phyloP scores from a whole-genome alignment of 1,284 basidiomycete genomes.

The Cryptococcus jaspeensis region DNA sequence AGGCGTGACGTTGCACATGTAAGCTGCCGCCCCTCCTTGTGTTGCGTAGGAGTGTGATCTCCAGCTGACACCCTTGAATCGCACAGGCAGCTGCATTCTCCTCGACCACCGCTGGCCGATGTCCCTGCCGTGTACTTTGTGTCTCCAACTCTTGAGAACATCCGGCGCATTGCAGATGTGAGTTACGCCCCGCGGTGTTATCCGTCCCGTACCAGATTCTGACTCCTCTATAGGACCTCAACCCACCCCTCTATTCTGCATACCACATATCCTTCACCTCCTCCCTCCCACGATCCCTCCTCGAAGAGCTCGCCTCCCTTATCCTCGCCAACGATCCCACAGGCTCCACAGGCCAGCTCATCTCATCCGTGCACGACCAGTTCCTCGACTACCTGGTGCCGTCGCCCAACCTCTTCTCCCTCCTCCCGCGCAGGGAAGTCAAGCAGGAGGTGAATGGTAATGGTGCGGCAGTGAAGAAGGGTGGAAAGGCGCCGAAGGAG shows the following conservation, averaged over 20 bases:
- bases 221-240: constrained; percentile 57
- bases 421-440: constrained; percentile 60
- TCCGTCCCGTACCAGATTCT: not conserved
- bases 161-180: constrained; percentile 85
- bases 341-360: constrained; percentile 71
- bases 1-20: constrained; percentile 97
- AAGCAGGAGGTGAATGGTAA: constrained; percentile 34
- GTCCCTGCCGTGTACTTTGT: constrained; percentile 98
- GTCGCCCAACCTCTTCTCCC: constrained; percentile 89
- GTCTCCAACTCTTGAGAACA: constrained; percentile 80
- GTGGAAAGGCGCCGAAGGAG: constrained; percentile 22
- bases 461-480: constrained; percentile 24
- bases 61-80: not conserved
- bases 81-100: constrained; percentile 80
- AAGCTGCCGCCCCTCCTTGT: constrained; percentile 36
- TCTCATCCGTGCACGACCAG: constrained; percentile 83
- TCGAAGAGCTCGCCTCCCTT: constrained; percentile 89
- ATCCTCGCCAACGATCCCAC: constrained; percentile 69
- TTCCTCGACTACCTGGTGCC: constrained; percentile 96
- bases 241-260: constrained; percentile 84
- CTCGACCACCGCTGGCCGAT: constrained; percentile 84
- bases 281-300: constrained; percentile 75
- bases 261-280: constrained; percentile 96
- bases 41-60: not conserved
- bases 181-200: not conserved